A percentile compares a stretch with the other conserved stretches of the same genome.
Evolutionary conservation across 306 rosid species (phyloP).

Genomic region (Dicorynia guianensis): DNA sequence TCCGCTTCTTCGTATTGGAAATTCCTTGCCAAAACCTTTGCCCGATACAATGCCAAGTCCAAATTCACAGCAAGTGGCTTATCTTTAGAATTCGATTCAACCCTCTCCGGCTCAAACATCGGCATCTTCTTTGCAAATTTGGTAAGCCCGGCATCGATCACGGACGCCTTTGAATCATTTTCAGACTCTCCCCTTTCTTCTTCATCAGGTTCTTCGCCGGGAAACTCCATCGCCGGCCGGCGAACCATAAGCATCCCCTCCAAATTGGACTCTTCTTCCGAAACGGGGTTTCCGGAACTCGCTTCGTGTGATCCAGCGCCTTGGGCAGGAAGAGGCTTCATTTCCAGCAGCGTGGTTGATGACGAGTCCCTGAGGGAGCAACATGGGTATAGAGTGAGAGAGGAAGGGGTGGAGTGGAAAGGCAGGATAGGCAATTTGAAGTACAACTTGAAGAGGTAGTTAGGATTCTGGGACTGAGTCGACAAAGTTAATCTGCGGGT

Average conservation of each 20-base stretch:
- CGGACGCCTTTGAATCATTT: slow-evolving; percentile 36
- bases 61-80: slow-evolving; percentile 75
- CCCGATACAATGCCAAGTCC: slow-evolving; percentile 84
- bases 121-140: slow-evolving; percentile 82
- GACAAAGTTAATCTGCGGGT: slow-evolving; percentile 60
- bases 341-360: slow-evolving; percentile 51
- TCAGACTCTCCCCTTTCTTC: slow-evolving; percentile 29
- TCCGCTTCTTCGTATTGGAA: slow-evolving; percentile 70
- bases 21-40: slow-evolving; percentile 68
- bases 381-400: slow-evolving; percentile 46
- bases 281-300: slow-evolving; percentile 23
- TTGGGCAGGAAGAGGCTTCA: slow-evolving; percentile 24
- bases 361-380: slow-evolving; percentile 62
- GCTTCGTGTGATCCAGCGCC: background rate
- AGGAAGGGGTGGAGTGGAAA: slow-evolving; percentile 48
- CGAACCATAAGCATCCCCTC: slow-evolving; percentile 66
- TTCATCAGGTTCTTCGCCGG: slow-evolving; percentile 47
- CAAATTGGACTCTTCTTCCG: slow-evolving; percentile 9
- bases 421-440: slow-evolving; percentile 55
- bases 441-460: slow-evolving; percentile 50
- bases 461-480: slow-evolving; percentile 65
- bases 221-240: slow-evolving; percentile 73
- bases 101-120: slow-evolving; percentile 76
- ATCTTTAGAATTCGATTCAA: slow-evolving; percentile 52
- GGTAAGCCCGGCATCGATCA: slow-evolving; percentile 60